A percentile compares a stretch with the other conserved stretches of the same genome.
These are phyloP conservation scores for Phaeosphaeriaceae sp. DNA, from an alignment of 2,329 filamentous ascomycete species.

Conservation along the genomic window DNA sequence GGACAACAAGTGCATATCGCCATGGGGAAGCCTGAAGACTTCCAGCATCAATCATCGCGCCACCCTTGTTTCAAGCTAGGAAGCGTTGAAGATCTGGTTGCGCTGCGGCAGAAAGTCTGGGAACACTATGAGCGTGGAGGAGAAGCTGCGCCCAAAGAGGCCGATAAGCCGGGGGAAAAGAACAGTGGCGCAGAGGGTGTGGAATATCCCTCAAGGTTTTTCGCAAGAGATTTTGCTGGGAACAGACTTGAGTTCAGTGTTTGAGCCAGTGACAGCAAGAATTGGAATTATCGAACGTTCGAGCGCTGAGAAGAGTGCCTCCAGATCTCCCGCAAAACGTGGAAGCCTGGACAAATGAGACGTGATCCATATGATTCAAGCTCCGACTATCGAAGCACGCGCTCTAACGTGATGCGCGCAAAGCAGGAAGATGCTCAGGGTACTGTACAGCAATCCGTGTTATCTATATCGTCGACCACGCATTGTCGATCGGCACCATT, in stretches of 20 bases:
- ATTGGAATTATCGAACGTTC: not conserved
- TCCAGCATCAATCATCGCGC: conserved; percentile 46
- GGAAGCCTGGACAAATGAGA: not conserved
- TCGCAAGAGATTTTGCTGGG: conserved; percentile 58
- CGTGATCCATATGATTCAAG: not conserved
- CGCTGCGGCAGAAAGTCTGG: conserved; percentile 59
- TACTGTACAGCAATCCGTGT: not conserved
- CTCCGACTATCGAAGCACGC: not conserved
- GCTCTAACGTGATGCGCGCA: not conserved
- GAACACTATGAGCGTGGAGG: conserved; percentile 59
- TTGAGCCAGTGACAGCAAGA: conserved; percentile 9
- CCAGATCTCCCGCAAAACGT: not conserved
- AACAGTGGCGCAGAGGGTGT: conserved; percentile 56
- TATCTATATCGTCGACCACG: conserved; percentile 36
- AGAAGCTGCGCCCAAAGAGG: conserved; percentile 59
- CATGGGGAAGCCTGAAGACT: conserved; percentile 48
- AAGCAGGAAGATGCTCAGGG: not conserved
- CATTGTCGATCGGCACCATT: conserved; percentile 35
- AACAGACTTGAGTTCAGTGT: conserved; percentile 51
- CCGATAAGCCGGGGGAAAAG: conserved; percentile 62
- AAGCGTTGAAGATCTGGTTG: conserved; percentile 55
- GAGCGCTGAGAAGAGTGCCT: not conserved
- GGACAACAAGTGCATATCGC: conserved; percentile 66
- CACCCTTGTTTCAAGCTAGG: conserved; percentile 67
- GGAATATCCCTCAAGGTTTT: conserved; percentile 69